Evolutionary conservation across 2,329 filamentous ascomycete genomes (phyloP), one percentile per base, ranked within the genome.

Genomic region (Sporothrix variecibatus): DNA sequence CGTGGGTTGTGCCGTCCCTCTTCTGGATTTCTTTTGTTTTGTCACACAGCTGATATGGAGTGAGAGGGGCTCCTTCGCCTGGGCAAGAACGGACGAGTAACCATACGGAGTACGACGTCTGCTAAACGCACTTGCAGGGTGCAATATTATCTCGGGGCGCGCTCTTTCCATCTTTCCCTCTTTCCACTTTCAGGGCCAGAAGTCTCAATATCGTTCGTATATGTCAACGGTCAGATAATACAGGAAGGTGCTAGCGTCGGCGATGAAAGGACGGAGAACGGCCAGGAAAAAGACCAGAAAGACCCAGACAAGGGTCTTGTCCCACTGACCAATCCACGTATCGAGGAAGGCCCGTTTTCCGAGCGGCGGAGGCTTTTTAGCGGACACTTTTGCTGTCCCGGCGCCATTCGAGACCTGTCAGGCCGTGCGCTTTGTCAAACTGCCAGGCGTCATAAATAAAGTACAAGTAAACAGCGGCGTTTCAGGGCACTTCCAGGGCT

Each of bases 21-120:
- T 58, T 43, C n/a, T 58, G 67, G 49, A 56, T 56, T 70, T 70
- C 49, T 56, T 69, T 28, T n/a, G 38, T 56, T 34, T 69, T 49
- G 65, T 69, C 65, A 46, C 65, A 69, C 65, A 53, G 65, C 38
- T 23, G 62, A 23, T 34, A 20, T 20, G 34, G 8, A 15, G 26
- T 31, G 12, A 38, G 58, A 34, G 28, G 17, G 26, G 58, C 28
- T 62, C n/a, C 7, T 40, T 62, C 5, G 58, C 9, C n/a, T 40
- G 62, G 28, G 17, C 28, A 49, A 20, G 34, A n/a, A 65, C 62
- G n/a, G n/a, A 43, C 62, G 38, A 65, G 62, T 43, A 28, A 43
- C 38, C 43, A 65, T 6, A 17, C 62, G 38, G 62, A 34, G 34
- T 26, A 43, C 34, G 60, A 43, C 34, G 60, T 26, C 60, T 26